Percentiles rank a stretch among this genome's conserved stretches.
Conservation (phyloP, 331 rosid genomes). For the Prunus yedoensis region DNA sequence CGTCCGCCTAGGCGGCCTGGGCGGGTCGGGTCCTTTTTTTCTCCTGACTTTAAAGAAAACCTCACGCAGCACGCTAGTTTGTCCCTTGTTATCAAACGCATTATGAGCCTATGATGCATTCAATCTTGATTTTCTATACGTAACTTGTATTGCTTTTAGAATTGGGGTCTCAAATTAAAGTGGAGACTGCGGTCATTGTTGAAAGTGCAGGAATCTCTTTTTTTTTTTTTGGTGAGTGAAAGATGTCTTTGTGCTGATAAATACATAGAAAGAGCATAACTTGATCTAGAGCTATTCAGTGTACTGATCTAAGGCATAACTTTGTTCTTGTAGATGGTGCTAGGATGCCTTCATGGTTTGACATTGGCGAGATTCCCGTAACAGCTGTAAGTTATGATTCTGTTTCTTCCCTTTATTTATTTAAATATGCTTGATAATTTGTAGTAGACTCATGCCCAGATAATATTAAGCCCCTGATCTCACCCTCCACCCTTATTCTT, state of each 20-base stretch:
- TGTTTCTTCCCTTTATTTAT: not conserved
- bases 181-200: not conserved
- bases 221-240: not conserved
- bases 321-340: slow-evolving; percentile 51
- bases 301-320: not conserved
- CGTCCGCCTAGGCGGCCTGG: too few species aligned
- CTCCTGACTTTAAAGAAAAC: too few species aligned
- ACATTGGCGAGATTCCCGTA: slow-evolving; percentile 64
- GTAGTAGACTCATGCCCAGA: not conserved
- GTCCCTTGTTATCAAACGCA: not conserved
- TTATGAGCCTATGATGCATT: not conserved
- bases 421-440: not conserved
- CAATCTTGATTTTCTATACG: not conserved
- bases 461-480: not conserved
- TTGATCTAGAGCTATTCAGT: not conserved
- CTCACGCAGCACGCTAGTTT: not conserved
- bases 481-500: not conserved
- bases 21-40: too few species aligned
- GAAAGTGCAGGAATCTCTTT: not conserved
- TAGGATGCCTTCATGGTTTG: slow-evolving; percentile 80
- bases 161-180: not conserved
- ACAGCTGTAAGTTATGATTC: slow-evolving; percentile 53
- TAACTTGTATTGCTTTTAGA: not conserved
- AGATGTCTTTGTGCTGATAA: not conserved
- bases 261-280: not conserved